Evolutionary conservation across 2,329 filamentous ascomycete genomes (phyloP), one percentile per base, ranked within the genome.

Genomic region (Ustulina deusta): DNA sequence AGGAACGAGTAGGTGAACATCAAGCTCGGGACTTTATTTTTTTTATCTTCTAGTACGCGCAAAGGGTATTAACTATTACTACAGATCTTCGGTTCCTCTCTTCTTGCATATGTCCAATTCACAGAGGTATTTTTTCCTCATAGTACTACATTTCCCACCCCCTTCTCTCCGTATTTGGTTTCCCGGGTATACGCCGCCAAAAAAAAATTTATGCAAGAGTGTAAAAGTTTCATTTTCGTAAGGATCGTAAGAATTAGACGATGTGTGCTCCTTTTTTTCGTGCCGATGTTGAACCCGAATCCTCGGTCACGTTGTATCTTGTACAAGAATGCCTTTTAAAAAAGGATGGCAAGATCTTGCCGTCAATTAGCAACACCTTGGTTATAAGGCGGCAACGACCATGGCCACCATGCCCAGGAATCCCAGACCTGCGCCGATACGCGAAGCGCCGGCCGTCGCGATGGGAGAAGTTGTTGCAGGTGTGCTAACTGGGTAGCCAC

Each of bases 191-290:
- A 54, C 49, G 52, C 61, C 61, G 58, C 63, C 69, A 64, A 71
- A 69, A 66, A 57, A 62, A 62, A 59, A n/a, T n/a, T n/a, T 72
- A 73, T 74, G 71, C 65, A 71, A 72, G 69, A 70, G 75, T 78
- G 77, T 73, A 75, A 78, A 65, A 59, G 17, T 44, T 46, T 69
- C 77, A 74, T 78, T 80, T 84, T 85, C 82, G 81, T 85, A 86
- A 86, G 83, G 85, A 87, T 86, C 84, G 85, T 87, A 71, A 71
- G 69, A 86, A 86, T 81, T 79, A 85, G 75, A 73, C 72, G 69
- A 73, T 67, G 32, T 64, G 52, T 42, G 46, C 42, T 54, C 38
- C 29, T 64, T 59, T 65, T 64, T 59, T 57, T 59, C 29, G 61
- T 68, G 62, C 61, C 57, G 36, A 38, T 67, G 36, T 9, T 25